Evolutionary conservation across 1,284 basidiomycete species (phyloP).

Genomic region (Ustilago xerochloae): DNA sequence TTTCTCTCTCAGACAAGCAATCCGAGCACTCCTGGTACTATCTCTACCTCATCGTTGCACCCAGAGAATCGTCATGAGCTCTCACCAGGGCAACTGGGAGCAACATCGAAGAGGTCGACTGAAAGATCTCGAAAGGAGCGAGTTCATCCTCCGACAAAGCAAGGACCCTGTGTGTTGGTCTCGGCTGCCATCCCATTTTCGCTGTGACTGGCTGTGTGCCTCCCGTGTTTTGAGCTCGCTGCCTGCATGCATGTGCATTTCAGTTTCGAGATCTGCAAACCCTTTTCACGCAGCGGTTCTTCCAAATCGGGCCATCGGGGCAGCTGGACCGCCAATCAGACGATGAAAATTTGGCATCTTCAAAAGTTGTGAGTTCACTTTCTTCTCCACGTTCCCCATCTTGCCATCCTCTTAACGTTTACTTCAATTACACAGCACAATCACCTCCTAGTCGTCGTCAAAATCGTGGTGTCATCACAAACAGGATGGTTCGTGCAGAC

Average conservation of each 20-base stretch:
- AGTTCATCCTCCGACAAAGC: not conserved
- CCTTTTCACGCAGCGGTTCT: not conserved
- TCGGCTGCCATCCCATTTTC: conserved; percentile 9
- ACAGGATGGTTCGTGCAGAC: conserved; percentile 31
- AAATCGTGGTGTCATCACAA: not conserved
- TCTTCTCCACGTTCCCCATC: not conserved
- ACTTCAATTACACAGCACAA: not conserved
- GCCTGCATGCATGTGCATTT: conserved; percentile 6
- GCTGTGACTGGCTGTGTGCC: not conserved
- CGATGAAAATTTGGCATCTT: conserved; percentile 28
- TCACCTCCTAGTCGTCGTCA: not conserved
- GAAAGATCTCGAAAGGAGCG: not conserved
- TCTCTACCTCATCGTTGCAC: too few species aligned
- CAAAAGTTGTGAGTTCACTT: conserved; percentile 6
- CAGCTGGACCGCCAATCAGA: not conserved
- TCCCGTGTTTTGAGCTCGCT: conserved; percentile 6
- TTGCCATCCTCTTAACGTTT: not conserved
- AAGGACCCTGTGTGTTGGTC: conserved; percentile 20
- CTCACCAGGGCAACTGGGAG: too few species aligned
- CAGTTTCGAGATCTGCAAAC: not conserved
- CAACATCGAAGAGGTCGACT: too few species aligned
- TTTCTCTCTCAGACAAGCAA: not conserved
- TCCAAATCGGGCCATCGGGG: not conserved
- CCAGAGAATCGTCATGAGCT: too few species aligned
- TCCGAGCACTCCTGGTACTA: not conserved